Percentiles rank a stretch among this genome's conserved stretches.
Evolutionary conservation across 805 yeast species (phyloP).

Genomic region (Pichia rugopelliculosa): DNA sequence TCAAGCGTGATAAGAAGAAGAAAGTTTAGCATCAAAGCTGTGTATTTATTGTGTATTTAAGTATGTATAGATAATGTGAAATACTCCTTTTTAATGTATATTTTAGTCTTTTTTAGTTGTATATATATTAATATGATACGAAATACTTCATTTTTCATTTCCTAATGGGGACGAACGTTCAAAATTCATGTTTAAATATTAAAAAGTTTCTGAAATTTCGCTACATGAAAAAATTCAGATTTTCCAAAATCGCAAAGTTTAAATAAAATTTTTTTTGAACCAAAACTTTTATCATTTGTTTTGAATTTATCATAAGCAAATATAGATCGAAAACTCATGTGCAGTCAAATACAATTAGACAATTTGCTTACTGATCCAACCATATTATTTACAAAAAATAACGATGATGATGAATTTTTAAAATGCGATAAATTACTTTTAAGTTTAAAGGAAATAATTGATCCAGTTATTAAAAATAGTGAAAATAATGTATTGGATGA

Average conservation of each 20-base stretch:
- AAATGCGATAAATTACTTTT: constrained; percentile 9
- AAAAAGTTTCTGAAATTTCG: background rate
- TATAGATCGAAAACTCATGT: background rate
- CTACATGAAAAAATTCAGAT: background rate
- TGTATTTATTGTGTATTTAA: background rate
- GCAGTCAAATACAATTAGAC: background rate
- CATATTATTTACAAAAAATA: constrained; percentile 1
- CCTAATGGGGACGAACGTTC: background rate
- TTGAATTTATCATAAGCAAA: background rate
- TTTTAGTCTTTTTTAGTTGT: too few relatives aligned
- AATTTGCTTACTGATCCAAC: constrained; percentile 10
- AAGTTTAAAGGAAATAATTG: constrained; percentile 11
- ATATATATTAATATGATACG: too few relatives aligned
- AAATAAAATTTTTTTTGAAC: background rate
- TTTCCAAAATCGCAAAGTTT: background rate
- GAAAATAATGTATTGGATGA: constrained; percentile 65
- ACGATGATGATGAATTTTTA: background rate
- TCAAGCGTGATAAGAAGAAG: constrained; percentile 6
- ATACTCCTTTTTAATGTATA: background rate
- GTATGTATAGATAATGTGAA: background rate
- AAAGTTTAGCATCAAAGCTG: background rate
- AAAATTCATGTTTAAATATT: background rate
- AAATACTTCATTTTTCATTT: too few relatives aligned
- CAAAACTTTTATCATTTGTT: background rate
- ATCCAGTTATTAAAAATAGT: constrained; percentile 27